Evolutionary conservation across 2,329 filamentous ascomycete species (phyloP).

Genomic region (Aspergillus pseudoterreus): DNA sequence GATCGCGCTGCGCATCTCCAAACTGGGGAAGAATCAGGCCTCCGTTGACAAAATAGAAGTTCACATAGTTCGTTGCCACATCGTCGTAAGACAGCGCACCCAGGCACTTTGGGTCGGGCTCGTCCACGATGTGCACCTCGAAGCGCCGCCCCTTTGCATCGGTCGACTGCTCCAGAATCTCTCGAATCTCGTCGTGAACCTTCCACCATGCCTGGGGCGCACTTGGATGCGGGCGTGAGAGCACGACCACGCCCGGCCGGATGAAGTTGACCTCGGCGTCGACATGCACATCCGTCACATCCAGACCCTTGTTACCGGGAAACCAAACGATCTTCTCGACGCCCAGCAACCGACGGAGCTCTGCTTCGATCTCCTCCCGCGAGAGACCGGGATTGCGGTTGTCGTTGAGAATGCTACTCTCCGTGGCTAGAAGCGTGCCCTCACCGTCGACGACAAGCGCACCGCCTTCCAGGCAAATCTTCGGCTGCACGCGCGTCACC

Average conservation of each 20-base stretch:
- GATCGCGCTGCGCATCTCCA: conserved; percentile 19
- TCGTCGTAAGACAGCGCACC: conserved; percentile 9
- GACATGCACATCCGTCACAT: conserved; percentile 32
- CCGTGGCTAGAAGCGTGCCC: conserved; percentile 31
- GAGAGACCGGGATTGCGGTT: conserved; percentile 26
- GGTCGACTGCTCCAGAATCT: conserved; percentile 8
- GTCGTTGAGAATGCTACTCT: conserved; percentile 30
- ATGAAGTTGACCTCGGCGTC: conserved; percentile 20
- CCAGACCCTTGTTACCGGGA: conserved; percentile 24
- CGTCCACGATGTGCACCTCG: conserved; percentile 19
- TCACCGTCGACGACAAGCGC: conserved; percentile 34
- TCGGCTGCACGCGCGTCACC: conserved; percentile 15
- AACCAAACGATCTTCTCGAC: conserved; percentile 32
- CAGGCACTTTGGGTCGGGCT: conserved; percentile 17
- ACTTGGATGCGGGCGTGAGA: conserved; percentile 19
- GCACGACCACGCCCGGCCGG: conserved; percentile 19
- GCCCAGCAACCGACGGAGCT: conserved; percentile 23
- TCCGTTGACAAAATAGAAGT: conserved; percentile 29
- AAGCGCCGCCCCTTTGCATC: conserved; percentile 23
- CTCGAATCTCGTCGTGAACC: conserved; percentile 18
- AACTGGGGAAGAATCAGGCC: conserved; percentile 26
- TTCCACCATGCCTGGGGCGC: conserved; percentile 13
- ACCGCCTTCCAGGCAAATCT: conserved; percentile 27
- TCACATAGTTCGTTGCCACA: conserved; percentile 25
- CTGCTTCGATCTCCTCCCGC: conserved; percentile 20